phyloP scores from a whole-genome alignment of 129 eudicot species.

The Lactuca sativa region DNA sequence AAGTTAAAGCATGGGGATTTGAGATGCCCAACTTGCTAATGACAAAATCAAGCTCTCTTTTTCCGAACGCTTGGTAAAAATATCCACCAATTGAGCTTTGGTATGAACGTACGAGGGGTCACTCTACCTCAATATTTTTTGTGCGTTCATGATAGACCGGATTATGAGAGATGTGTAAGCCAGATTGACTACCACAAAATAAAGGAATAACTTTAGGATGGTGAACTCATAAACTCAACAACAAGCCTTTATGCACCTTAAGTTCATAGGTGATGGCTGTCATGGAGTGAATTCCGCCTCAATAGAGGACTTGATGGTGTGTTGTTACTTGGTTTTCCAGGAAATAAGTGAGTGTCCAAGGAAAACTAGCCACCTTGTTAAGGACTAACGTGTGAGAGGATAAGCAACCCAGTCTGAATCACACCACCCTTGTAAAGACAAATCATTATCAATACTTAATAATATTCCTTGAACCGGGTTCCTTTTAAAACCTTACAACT shows the following conservation, averaged over 20 bases:
- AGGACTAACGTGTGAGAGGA: background rate
- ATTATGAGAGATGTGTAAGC: no score
- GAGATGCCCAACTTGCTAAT: no score
- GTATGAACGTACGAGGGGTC: no score
- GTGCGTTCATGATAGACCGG: background rate
- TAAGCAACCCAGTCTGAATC: background rate
- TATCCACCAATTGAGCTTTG: no score
- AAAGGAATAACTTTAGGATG: background rate
- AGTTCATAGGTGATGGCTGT: background rate
- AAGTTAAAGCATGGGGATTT: no score
- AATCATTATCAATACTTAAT: background rate
- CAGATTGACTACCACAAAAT: background rate
- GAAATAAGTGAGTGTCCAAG: background rate
- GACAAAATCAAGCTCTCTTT: no score
- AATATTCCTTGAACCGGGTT: background rate
- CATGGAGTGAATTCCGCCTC: background rate
- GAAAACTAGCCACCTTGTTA: background rate
- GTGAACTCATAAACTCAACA: background rate
- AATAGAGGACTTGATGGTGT: background rate
- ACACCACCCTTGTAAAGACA: background rate
- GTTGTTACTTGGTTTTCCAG: slow-evolving; percentile 1
- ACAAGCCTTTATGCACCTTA: background rate
- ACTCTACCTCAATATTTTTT: background rate
- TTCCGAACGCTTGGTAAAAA: no score
- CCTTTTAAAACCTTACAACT: background rate